phyloP scores from a whole-genome alignment of 129 eudicot genomes.

The Apium graveolens region DNA sequence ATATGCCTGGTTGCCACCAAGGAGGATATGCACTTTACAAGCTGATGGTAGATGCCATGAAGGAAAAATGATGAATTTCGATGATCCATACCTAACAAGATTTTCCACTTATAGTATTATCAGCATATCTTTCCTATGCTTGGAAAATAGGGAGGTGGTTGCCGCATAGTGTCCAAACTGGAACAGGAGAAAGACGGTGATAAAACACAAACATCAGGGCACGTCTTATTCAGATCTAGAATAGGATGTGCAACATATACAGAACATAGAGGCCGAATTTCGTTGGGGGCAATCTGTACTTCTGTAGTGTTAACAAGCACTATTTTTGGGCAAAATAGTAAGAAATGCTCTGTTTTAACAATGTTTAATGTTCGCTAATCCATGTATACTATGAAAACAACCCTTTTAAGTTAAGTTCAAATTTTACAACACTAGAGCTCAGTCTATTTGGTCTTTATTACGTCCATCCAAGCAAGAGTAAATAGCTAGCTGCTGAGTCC shows the following conservation, averaged over 20 bases:
- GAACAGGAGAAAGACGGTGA: not conserved
- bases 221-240: not conserved
- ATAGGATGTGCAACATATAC: constrained; percentile 1
- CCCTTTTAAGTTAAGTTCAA: not conserved
- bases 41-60: constrained; percentile 47
- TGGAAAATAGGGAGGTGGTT: not conserved
- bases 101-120: not conserved
- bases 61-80: constrained; percentile 9
- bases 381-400: not conserved
- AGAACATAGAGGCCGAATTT: not conserved
- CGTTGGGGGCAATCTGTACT: not conserved
- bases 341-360: not conserved
- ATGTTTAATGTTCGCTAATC: not conserved
- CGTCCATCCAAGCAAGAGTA: too few species aligned
- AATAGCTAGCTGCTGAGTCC: too few species aligned
- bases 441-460: not conserved
- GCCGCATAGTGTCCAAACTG: not conserved
- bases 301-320: not conserved
- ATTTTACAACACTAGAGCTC: not conserved
- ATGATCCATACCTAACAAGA: not conserved
- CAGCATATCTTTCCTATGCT: not conserved
- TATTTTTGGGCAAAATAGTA: not conserved
- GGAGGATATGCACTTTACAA: constrained; percentile 88
- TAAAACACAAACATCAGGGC: not conserved
- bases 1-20: constrained; percentile 98